phyloP scores from a whole-genome alignment of 139 green algal species.

The Raphidocelis subcapitata region DNA sequence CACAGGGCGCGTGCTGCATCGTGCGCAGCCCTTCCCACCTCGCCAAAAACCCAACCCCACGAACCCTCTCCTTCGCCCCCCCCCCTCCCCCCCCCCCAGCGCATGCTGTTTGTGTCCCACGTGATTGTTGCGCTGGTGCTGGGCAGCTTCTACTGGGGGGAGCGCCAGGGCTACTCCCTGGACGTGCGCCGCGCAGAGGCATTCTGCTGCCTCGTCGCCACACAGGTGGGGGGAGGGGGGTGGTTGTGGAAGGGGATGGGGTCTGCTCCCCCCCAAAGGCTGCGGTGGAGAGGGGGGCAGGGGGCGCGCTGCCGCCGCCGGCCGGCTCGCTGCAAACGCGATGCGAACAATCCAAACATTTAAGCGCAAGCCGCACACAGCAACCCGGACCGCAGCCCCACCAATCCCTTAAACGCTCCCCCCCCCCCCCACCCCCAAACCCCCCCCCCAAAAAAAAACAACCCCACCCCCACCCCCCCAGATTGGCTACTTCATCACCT shows the following conservation, averaged over 20 bases:
- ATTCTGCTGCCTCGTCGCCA: constrained; percentile 18
- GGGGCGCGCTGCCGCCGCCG: background rate
- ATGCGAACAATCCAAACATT: background rate
- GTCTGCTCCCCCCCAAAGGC: no score
- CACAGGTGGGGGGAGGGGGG: constrained; percentile 3
- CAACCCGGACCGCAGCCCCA: no score
- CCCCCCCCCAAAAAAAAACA: no score
- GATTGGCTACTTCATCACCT: constrained; percentile 28
- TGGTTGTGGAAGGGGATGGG: background rate
- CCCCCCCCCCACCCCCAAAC: no score
- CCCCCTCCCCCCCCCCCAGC: constrained; percentile 2
- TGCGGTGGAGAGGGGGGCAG: background rate
- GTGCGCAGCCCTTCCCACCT: no score
- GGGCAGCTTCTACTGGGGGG: constrained; percentile 16
- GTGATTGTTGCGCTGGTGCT: constrained; percentile 25
- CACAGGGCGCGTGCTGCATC: no score
- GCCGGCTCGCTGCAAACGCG: background rate
- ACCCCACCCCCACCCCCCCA: constrained; percentile 14
- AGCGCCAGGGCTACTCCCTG: background rate
- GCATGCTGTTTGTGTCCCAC: constrained; percentile 25
- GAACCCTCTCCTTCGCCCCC: no score
- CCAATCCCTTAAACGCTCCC: no score
- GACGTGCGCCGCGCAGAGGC: constrained; percentile 8
- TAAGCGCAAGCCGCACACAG: background rate
- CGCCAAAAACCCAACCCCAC: no score